A percentile compares a stretch with the other conserved stretches of the same genome.
Evolutionary conservation across 768 basidiomycete species (phyloP).

Genomic region (Leucosporidium scottii): DNA sequence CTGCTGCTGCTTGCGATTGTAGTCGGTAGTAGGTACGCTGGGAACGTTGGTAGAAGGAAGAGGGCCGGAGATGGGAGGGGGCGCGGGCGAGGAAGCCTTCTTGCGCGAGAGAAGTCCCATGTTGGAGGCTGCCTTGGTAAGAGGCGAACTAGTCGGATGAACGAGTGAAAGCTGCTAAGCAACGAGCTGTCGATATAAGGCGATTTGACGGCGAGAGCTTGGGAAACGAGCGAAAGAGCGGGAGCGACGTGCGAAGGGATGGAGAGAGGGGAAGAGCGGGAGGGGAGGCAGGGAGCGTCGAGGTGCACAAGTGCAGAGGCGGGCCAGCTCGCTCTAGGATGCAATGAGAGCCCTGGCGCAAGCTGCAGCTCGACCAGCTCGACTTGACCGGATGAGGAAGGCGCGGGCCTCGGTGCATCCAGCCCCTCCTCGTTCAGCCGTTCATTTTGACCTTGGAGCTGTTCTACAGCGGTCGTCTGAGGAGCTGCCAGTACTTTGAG

Average conservation of each 20-base stretch:
- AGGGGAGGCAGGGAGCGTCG: no score
- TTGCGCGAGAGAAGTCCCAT: conserved; percentile 31
- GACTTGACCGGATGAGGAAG: no score
- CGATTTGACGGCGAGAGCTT: not conserved
- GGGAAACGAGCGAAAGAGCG: not conserved
- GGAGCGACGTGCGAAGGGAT: not conserved
- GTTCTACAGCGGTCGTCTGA: no score
- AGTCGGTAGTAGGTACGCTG: conserved; percentile 12
- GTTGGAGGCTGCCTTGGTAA: not conserved
- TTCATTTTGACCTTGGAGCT: no score
- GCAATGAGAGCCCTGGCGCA: no score
- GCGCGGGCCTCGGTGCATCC: no score
- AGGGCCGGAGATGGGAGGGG: conserved; percentile 25
- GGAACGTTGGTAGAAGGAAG: conserved; percentile 1
- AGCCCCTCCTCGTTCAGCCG: no score
- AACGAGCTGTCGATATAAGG: not conserved
- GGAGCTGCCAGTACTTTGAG: no score
- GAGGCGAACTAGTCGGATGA: no score
- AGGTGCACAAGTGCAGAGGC: no score
- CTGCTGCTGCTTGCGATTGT: conserved; percentile 12
- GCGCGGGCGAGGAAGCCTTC: conserved; percentile 7
- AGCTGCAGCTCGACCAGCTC: no score
- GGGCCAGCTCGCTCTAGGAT: no score
- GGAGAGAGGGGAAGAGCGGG: not conserved
- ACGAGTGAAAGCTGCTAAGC: not conserved